These are phyloP conservation scores for Rhizopogon vinicolor DNA, from an alignment of 768 basidiomycete genomes.

Conservation along the genomic window DNA sequence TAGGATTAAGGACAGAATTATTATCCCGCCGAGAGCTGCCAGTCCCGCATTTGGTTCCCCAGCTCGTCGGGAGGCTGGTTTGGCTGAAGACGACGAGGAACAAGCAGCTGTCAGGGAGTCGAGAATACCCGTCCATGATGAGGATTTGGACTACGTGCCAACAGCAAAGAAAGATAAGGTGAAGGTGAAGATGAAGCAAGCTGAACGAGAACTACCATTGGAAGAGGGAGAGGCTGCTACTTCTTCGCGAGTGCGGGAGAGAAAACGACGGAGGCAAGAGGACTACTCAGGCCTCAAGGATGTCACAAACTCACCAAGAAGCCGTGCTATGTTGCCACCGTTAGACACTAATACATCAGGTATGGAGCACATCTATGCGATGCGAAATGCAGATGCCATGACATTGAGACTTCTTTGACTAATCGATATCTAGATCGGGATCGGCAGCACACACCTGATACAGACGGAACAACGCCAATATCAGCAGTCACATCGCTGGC, in stretches of 20 bases:
- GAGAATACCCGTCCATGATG: constrained; percentile 11
- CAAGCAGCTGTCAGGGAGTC: constrained; percentile 26
- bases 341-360: constrained; percentile 34
- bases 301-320: constrained; percentile 54
- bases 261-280: constrained; percentile 33
- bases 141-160: constrained; percentile 12
- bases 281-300: constrained; percentile 48
- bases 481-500: constrained; percentile 31
- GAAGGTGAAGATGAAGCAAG: constrained; percentile 22
- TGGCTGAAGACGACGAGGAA: constrained; percentile 57
- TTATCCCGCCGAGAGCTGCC: constrained; percentile 48
- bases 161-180: constrained; percentile 42
- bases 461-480: constrained; percentile 25
- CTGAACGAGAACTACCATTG: constrained; percentile 12
- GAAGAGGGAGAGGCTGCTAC: constrained; percentile 21
- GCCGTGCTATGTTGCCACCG: constrained; percentile 28
- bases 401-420: constrained; percentile 8
- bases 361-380: constrained; percentile 15
- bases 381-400: neutral
- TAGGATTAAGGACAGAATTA: constrained; percentile 26
- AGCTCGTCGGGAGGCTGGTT: constrained; percentile 45
- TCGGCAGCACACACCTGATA: constrained; percentile 32
- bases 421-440: constrained; percentile 27
- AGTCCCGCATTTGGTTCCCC: constrained; percentile 72
- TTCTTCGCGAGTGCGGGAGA: constrained; percentile 31